phyloP scores from a whole-genome alignment of 306 rosid genomes.

The Bauhinia variegata region DNA sequence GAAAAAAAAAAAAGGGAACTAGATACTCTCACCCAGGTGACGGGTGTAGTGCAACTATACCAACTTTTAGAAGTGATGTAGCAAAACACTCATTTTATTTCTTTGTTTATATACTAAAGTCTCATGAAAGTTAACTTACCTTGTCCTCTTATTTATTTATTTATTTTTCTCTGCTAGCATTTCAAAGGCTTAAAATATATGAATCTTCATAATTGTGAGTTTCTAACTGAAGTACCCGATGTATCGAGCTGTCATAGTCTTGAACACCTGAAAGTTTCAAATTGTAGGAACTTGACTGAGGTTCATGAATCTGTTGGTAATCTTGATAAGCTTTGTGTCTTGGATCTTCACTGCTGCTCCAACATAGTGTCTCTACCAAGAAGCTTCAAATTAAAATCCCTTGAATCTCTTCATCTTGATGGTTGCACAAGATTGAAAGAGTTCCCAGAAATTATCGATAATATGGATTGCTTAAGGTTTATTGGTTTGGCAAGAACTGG shows the following conservation, averaged over 20 bases:
- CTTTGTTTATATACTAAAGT: too few relatives aligned
- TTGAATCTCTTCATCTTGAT: neutral
- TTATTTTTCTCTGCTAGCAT: too few relatives aligned
- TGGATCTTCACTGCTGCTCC: neutral
- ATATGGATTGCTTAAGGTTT: too few relatives aligned
- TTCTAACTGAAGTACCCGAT: neutral
- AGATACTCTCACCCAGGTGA: too few relatives aligned
- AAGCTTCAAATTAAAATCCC: neutral
- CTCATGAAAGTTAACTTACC: too few relatives aligned
- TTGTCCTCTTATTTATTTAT: too few relatives aligned
- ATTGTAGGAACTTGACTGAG: neutral
- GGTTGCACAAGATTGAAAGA: neutral
- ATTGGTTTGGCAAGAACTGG: too few relatives aligned
- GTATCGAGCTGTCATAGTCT: neutral
- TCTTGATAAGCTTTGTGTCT: neutral
- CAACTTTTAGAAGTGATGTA: too few relatives aligned
- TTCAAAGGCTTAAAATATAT: neutral
- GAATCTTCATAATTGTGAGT: neutral
- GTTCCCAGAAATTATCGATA: neutral
- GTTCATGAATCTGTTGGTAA: neutral
- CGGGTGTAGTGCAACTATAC: too few relatives aligned
- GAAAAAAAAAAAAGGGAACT: too few relatives aligned
- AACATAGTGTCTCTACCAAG: neutral
- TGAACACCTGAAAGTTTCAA: neutral
- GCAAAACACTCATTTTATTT: too few relatives aligned